Evolutionary conservation across 2,329 filamentous ascomycete species (phyloP), one percentile per base, ranked within the genome.

Genomic region (Knufia fluminis): DNA sequence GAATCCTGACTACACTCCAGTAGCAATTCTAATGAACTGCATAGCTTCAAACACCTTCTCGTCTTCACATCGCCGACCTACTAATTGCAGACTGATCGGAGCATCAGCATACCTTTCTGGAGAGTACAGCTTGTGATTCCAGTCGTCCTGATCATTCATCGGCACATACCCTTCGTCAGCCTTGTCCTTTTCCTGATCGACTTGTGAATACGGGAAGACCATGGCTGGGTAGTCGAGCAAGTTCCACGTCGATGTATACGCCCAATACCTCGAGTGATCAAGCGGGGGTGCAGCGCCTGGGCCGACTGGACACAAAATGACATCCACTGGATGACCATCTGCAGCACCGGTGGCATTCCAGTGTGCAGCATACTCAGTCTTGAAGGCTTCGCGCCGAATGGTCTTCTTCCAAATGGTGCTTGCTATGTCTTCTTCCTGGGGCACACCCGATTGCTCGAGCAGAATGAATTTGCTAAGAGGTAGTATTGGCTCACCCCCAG

Each of bases 181-280:
- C 20, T 52, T 52, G 55, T 78, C 75, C 12, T 64, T 57, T 0
- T 57, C 57, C 1, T 66, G 66, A 48, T 75, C 68, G 1, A 72
- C 69, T 36, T 65, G 60, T 1, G 67, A 68, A 1, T 76, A 77
- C 0, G 82, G 82, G 59, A 86, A 84, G 0, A 80, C 71, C 2
- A 76, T 62, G 4, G 72, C 75, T 0, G 82, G 79, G 61, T 84
- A 84, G 61, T 86, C 81, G 1, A 86, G 71, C 40, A 85, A 57
- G 60, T 86, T 86, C 80, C 81, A 86, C 54, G 80, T 75, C 0
- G 74, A 68, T 0, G 80, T 84, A 56, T 86, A 86, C 1, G 73
- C 74, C 80, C 80, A 86, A 54, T 78, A 78, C 35, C 64, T 69
- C 60, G 82, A 58, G 51, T 69, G 64, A 54, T 78, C 63, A 53